These are phyloP conservation scores for Mycena sanguinolenta DNA, from an alignment of 768 basidiomycete genomes.

Conservation along the genomic window DNA sequence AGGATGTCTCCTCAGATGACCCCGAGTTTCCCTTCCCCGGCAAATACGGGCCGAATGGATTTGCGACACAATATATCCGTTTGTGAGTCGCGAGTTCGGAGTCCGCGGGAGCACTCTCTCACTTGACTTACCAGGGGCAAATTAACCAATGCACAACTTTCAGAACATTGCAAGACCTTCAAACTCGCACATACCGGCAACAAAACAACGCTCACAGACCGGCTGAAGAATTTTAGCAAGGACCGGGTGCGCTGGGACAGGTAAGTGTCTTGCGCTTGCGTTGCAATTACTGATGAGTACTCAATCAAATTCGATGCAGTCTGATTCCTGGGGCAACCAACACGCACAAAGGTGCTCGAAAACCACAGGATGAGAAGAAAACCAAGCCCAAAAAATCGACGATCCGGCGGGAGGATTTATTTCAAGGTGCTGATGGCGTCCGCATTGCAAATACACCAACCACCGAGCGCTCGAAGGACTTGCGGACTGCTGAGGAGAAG, in stretches of 20 bases:
- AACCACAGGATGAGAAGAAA: neutral
- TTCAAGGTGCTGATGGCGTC: neutral
- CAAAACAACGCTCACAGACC: constrained; percentile 10
- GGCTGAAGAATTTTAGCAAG: neutral
- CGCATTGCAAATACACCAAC: neutral
- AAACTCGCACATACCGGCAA: constrained; percentile 8
- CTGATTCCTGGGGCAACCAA: constrained; percentile 7
- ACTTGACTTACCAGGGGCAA: neutral
- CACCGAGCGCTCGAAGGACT: constrained; percentile 13
- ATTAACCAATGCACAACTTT: neutral
- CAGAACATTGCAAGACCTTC: constrained; percentile 19
- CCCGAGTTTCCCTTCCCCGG: constrained; percentile 18
- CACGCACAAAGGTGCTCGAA: constrained; percentile 8
- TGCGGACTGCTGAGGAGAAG: constrained; percentile 11
- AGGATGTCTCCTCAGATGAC: constrained; percentile 5
- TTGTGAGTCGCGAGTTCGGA: neutral
- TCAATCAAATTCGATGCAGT: neutral
- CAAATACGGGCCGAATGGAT: constrained; percentile 9
- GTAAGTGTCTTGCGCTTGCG: neutral
- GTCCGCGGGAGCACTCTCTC: neutral
- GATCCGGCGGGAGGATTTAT: constrained; percentile 7
- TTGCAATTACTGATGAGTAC: neutral
- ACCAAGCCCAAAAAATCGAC: neutral
- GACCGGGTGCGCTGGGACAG: constrained; percentile 10
- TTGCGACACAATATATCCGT: constrained; percentile 14